A percentile compares a stretch with the other conserved stretches of the same genome.
Evolutionary conservation across 192 early-diverging fungal genomes (phyloP).

Genomic region (Anaeromyces robustus): DNA sequence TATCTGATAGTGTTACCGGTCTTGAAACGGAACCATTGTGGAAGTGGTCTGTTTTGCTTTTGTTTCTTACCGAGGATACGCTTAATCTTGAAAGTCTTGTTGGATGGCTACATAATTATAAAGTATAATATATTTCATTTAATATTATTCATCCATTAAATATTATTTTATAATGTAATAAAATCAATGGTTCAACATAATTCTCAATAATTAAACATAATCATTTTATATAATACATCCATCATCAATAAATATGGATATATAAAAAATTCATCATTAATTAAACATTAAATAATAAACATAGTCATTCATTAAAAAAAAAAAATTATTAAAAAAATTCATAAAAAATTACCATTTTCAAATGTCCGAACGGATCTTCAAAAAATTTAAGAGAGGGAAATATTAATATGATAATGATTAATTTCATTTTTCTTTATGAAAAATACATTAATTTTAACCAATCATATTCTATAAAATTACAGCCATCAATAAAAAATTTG

Average conservation of each 20-base stretch:
- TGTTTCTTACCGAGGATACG: conserved; percentile 94
- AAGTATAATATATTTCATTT: too few relatives aligned
- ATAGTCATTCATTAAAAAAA: too few relatives aligned
- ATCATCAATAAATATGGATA: too few relatives aligned
- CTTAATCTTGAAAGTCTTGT: conserved; percentile 97
- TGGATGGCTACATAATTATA: conserved; percentile 70
- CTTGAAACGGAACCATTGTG: conserved; percentile 93
- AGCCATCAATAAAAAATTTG: neutral
- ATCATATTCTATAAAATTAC: neutral
- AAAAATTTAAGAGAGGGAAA: neutral
- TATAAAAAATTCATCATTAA: too few relatives aligned
- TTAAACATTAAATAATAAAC: too few relatives aligned
- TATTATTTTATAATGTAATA: too few relatives aligned
- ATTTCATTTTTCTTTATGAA: neutral
- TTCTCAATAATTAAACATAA: too few relatives aligned
- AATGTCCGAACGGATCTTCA: neutral
- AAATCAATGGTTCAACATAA: too few relatives aligned
- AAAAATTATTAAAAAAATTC: neutral
- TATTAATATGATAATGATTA: neutral
- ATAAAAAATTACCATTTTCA: neutral
- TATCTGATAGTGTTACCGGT: conserved; percentile 93
- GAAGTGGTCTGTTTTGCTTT: conserved; percentile 97
- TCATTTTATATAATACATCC: too few relatives aligned
- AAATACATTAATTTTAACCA: neutral
- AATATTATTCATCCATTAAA: too few relatives aligned